Conservation (phyloP, 1,284 basidiomycete species). For the Rhodotorula sp. region DNA sequence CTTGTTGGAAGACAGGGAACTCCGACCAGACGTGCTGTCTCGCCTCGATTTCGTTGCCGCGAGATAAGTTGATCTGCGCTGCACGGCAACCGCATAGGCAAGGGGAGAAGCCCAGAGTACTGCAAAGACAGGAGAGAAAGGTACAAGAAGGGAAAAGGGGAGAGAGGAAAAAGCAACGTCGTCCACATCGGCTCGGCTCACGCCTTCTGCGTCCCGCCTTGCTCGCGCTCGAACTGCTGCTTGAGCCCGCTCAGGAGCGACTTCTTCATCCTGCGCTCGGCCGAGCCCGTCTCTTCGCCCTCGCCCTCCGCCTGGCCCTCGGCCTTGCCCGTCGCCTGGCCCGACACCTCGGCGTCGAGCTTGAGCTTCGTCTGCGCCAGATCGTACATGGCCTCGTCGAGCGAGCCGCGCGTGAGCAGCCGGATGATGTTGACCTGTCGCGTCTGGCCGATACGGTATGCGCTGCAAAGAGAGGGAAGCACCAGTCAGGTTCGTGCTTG, state of each 20-base stretch:
- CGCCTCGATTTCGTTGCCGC: too few relatives aligned
- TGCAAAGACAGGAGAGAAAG: neutral
- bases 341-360: slow-evolving; percentile 84
- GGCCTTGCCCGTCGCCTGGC: too few relatives aligned
- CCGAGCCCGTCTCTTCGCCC: slow-evolving; percentile 2
- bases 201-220: neutral
- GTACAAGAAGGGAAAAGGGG: neutral
- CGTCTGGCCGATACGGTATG: slow-evolving; percentile 86
- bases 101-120: neutral
- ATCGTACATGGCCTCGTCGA: slow-evolving; percentile 77
- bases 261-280: slow-evolving; percentile 20
- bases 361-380: slow-evolving; percentile 86
- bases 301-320: neutral
- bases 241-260: slow-evolving; percentile 23
- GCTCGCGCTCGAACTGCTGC: slow-evolving; percentile 27
- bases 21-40: too few relatives aligned
- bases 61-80: neutral
- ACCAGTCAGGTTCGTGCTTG: neutral
- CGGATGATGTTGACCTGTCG: slow-evolving; percentile 72
- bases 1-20: too few relatives aligned
- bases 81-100: neutral
- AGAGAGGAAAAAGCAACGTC: neutral
- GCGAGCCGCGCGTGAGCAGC: slow-evolving; percentile 33
- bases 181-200: neutral
- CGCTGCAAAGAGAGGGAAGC: neutral